Evolutionary conservation across 345 rosid species (phyloP).

Genomic region (Hypericum androsaemum): DNA sequence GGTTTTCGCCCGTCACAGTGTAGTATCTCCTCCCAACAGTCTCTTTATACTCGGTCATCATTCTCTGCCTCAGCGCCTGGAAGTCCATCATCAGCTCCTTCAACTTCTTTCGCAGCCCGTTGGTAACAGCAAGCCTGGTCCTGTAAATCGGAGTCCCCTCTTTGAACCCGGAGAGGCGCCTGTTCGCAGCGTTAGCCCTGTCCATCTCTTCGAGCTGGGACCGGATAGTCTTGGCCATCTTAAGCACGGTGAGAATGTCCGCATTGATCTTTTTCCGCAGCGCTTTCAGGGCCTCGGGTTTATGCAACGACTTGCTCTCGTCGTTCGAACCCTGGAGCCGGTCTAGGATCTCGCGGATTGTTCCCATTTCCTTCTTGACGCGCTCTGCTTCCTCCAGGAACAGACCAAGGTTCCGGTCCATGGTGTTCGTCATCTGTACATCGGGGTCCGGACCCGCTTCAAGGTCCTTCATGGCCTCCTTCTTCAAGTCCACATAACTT

Average conservation of each 20-base stretch:
- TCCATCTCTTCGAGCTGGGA: constrained; percentile 85
- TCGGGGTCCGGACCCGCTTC: constrained; percentile 69
- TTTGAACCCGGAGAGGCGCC: constrained; percentile 63
- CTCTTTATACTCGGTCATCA: constrained; percentile 89
- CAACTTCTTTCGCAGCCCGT: constrained; percentile 67
- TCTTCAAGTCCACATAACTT: constrained; percentile 86
- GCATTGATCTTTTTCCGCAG: constrained; percentile 55
- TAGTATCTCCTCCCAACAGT: constrained; percentile 83
- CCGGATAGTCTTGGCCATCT: constrained; percentile 50
- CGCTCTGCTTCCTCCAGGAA: constrained; percentile 89
- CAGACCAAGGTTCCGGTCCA: constrained; percentile 59
- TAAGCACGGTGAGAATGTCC: constrained; percentile 56
- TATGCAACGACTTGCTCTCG: constrained; percentile 75
- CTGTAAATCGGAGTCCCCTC: constrained; percentile 75
- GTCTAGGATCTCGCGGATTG: constrained; percentile 50
- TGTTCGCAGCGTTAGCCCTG: constrained; percentile 59
- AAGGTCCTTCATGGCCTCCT: constrained; percentile 83
- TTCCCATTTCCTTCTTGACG: constrained; percentile 72
- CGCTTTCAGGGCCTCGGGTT: constrained; percentile 55
- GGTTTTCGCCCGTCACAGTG: constrained; percentile 82
- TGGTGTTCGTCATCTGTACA: constrained; percentile 51
- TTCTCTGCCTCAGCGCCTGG: constrained; percentile 75
- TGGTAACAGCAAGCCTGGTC: constrained; percentile 70
- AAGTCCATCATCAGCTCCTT: constrained; percentile 95
- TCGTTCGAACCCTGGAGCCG: constrained; percentile 61